Percentiles rank a stretch among this genome's conserved stretches.
These are phyloP conservation scores for Amaranthus hypochondriacus DNA, from an alignment of 148 eudicot genomes.

Conservation along the genomic window DNA sequence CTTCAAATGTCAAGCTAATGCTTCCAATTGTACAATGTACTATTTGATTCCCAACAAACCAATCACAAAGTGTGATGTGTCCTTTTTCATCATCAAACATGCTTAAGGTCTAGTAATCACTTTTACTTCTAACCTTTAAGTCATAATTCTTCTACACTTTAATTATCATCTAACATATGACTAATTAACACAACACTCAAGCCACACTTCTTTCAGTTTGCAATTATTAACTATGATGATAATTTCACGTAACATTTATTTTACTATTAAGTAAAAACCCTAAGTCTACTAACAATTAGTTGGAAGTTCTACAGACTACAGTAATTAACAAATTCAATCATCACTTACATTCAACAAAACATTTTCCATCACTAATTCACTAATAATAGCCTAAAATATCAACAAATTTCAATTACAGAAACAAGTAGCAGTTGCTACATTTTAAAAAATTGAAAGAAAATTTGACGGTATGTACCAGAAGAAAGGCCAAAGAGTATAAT, in stretches of 20 bases:
- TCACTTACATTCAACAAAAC: not conserved
- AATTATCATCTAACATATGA: too few species aligned
- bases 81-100: too few species aligned
- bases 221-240: not conserved
- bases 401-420: too few species aligned
- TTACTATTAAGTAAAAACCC: not conserved
- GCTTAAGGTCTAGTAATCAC: too few species aligned
- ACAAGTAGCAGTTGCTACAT: not conserved
- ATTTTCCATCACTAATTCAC: not conserved
- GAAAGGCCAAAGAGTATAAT: slow-evolving; percentile 54
- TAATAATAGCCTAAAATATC: not conserved
- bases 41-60: too few species aligned
- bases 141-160: too few species aligned
- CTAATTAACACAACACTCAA: too few species aligned
- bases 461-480: slow-evolving; percentile 29
- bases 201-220: too few species aligned
- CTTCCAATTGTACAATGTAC: too few species aligned
- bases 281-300: not conserved
- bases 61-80: too few species aligned
- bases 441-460: not conserved
- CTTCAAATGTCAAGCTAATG: too few species aligned
- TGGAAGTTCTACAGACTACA: not conserved
- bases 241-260: not conserved
- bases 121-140: too few species aligned
- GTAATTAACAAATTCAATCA: not conserved